phyloP scores from a whole-genome alignment of 257 asterid genomes.

The Solanum arcanum region DNA sequence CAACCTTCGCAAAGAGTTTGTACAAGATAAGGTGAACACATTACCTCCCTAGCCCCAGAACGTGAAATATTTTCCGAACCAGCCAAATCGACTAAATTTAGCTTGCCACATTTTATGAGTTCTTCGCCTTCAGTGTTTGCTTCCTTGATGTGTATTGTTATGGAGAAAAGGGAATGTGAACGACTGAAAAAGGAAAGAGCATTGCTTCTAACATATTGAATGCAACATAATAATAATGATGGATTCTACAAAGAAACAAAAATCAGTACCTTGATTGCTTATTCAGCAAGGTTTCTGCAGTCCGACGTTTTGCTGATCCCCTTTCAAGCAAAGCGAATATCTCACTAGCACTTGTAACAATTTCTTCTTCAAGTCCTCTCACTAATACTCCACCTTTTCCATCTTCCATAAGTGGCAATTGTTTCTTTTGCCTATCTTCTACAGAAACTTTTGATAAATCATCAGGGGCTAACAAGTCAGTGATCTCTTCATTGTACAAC shows the following conservation, averaged over 20 bases:
- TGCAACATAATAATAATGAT: neutral
- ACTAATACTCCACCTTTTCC: conserved; percentile 92
- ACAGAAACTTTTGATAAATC: conserved; percentile 44
- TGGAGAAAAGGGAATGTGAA: conserved; percentile 87
- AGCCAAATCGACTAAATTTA: conserved; percentile 83
- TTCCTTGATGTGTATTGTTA: conserved; percentile 87
- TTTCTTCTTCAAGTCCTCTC: conserved; percentile 84
- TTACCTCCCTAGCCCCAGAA: conserved; percentile 94
- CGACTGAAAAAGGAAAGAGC: conserved; percentile 45
- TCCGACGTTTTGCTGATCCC: conserved; percentile 82
- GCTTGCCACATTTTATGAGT: conserved; percentile 79
- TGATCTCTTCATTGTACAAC: conserved; percentile 82
- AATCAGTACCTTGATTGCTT: conserved; percentile 70
- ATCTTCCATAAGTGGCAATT: conserved; percentile 81
- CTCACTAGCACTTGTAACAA: conserved; percentile 64
- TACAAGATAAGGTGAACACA: neutral
- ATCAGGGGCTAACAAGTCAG: conserved; percentile 78
- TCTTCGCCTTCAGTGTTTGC: conserved; percentile 93
- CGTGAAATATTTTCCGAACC: conserved; percentile 91
- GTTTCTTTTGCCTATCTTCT: conserved; percentile 82
- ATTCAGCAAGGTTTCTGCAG: conserved; percentile 78
- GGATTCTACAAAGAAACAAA: neutral
- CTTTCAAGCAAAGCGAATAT: conserved; percentile 69
- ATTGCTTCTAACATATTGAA: neutral
- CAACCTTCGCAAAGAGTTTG: neutral